Percentiles rank a stretch among this genome's conserved stretches.
These are phyloP conservation scores for Casuarina equisetifolia DNA, from an alignment of 306 rosid genomes.

Conservation along the genomic window DNA sequence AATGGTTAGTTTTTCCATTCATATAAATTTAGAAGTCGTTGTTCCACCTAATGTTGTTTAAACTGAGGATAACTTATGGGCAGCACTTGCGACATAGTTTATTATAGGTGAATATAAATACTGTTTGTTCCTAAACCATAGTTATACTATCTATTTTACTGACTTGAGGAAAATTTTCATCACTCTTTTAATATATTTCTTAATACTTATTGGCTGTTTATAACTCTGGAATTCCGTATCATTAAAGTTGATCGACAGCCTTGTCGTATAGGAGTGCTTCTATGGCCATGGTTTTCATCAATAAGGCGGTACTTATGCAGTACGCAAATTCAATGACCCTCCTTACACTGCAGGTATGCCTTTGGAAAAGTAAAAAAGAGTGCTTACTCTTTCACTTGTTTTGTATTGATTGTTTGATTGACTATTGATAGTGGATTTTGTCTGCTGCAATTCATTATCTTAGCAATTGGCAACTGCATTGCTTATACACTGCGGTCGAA, in stretches of 20 bases:
- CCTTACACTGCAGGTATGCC: constrained; percentile 79
- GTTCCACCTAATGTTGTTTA: no score
- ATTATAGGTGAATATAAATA: not conserved
- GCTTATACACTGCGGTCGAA: constrained; percentile 73
- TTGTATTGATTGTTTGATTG: not conserved
- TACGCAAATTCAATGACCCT: constrained; percentile 84
- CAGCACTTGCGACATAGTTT: not conserved
- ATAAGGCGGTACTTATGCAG: constrained; percentile 91
- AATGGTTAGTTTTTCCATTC: not conserved
- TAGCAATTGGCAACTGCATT: constrained; percentile 80
- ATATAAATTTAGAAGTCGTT: not conserved
- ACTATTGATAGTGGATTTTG: constrained; percentile 13
- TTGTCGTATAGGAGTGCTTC: constrained; percentile 85
- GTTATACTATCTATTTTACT: not conserved
- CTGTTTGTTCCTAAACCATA: not conserved
- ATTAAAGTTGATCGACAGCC: constrained; percentile 71
- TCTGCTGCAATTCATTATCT: constrained; percentile 8
- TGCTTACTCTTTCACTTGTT: not conserved
- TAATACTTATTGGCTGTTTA: not conserved
- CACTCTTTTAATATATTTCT: not conserved
- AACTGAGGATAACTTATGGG: not conserved
- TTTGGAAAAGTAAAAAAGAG: not conserved
- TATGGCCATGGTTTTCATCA: constrained; percentile 97
- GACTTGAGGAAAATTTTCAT: not conserved
- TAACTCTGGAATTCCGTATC: constrained; percentile 20